These are phyloP conservation scores for Globisporangium yorkense DNA, from an alignment of 352 stramenopile genomes.

Conservation along the genomic window DNA sequence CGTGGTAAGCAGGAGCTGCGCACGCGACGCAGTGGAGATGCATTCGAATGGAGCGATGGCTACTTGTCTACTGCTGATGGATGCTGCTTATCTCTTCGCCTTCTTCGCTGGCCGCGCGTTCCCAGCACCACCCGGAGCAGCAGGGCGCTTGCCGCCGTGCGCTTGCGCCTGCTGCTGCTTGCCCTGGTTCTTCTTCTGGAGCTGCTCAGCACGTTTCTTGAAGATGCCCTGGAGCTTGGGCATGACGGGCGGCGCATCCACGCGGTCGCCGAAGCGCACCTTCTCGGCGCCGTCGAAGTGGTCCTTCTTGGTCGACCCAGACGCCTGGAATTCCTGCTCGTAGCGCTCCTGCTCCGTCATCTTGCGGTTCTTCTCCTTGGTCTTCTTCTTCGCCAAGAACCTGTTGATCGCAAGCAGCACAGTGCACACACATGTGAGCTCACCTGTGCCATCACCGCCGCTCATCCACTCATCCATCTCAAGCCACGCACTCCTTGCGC, in stretches of 20 bases:
- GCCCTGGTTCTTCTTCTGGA: conserved; percentile 22
- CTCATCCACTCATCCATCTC: not conserved
- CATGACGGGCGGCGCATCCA: conserved; percentile 77
- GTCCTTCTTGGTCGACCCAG: conserved; percentile 61
- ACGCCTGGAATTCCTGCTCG: conserved; percentile 68
- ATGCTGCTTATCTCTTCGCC: not conserved
- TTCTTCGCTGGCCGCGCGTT: not conserved
- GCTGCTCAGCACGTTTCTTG: conserved; percentile 61
- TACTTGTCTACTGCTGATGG: not conserved
- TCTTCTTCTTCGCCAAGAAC: conserved; percentile 74
- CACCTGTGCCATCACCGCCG: no score
- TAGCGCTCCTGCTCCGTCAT: conserved; percentile 82
- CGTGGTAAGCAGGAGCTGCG: no score
- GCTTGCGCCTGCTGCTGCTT: not conserved
- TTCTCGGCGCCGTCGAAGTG: conserved; percentile 57
- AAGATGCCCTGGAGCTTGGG: conserved; percentile 80
- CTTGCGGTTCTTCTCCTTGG: conserved; percentile 61
- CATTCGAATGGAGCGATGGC: not conserved
- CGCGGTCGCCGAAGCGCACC: conserved; percentile 69
- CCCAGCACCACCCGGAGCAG: not conserved
- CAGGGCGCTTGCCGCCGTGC: not conserved
- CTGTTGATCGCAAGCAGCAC: conserved; percentile 12
- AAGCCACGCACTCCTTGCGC: conserved; percentile 44
- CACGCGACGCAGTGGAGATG: no score
- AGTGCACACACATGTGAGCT: conserved; percentile 1